Evolutionary conservation across 768 basidiomycete genomes (phyloP).

Genomic region (Piloderma croceum): DNA sequence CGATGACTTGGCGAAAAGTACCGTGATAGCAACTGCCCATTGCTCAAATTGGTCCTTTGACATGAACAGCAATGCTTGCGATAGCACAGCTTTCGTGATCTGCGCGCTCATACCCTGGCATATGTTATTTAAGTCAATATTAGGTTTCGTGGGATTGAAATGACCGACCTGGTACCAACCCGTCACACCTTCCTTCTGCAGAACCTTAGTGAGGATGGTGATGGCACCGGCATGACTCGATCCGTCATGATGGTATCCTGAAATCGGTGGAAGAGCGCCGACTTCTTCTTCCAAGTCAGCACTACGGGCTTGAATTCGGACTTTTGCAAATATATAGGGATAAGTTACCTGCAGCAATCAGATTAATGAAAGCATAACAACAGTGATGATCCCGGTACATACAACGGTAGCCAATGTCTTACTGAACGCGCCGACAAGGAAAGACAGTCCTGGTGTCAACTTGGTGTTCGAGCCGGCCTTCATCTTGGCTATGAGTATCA

Average conservation of each 20-base stretch:
- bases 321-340: slow-evolving; percentile 95
- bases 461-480: slow-evolving; percentile 44
- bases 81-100: slow-evolving; percentile 90
- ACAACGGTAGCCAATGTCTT: slow-evolving; percentile 96
- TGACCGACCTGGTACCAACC: slow-evolving; percentile 90
- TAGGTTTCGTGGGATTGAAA: background rate
- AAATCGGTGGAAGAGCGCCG: slow-evolving; percentile 35
- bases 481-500: slow-evolving; percentile 54
- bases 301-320: slow-evolving; percentile 84
- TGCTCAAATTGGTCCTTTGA: slow-evolving; percentile 96
- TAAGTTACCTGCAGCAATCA: slow-evolving; percentile 68
- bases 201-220: slow-evolving; percentile 66
- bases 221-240: slow-evolving; percentile 66
- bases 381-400: slow-evolving; percentile 25
- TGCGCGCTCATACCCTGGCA: slow-evolving; percentile 91
- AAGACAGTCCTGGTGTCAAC: slow-evolving; percentile 72
- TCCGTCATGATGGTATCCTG: slow-evolving; percentile 38
- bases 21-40: slow-evolving; percentile 72
- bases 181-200: slow-evolving; percentile 69
- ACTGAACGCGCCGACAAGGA: slow-evolving; percentile 84
- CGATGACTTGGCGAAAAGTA: slow-evolving; percentile 36
- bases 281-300: slow-evolving; percentile 48
- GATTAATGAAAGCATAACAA: slow-evolving; percentile 3
- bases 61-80: slow-evolving; percentile 93
- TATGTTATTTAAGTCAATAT: slow-evolving; percentile 1